Conservation (phyloP, 345 rosid species). For the Aquilaria malaccensis region DNA sequence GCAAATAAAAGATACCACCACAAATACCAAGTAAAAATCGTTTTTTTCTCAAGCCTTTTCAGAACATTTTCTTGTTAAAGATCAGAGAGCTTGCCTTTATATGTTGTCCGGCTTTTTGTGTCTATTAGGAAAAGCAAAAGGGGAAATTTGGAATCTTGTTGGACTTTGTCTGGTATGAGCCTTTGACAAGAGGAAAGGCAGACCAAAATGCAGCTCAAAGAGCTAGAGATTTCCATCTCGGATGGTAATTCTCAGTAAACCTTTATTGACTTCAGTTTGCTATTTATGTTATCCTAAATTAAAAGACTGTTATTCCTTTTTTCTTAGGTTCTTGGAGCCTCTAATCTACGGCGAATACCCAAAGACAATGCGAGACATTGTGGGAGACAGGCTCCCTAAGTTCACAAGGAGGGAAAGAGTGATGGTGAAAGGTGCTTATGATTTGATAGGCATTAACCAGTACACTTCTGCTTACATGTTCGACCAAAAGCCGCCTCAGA, state of each 20-base stretch:
- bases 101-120: no score
- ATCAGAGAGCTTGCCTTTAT: no score
- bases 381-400: constrained; percentile 45
- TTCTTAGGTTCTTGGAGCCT: constrained; percentile 53
- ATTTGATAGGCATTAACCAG: constrained; percentile 48
- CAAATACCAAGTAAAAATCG: constrained; percentile 29
- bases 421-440: constrained; percentile 46
- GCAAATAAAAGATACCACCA: constrained; percentile 48
- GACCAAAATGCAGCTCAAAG: constrained; percentile 62
- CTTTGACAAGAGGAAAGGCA: constrained; percentile 41
- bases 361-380: constrained; percentile 42
- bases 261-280: no score
- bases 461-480: constrained; percentile 43
- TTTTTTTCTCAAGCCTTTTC: no score
- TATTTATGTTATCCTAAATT: no score
- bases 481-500: constrained; percentile 16
- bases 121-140: constrained; percentile 17
- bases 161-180: constrained; percentile 66
- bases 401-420: constrained; percentile 28
- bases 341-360: constrained; percentile 67
- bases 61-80: no score
- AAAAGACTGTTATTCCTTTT: no score
- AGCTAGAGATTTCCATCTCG: constrained; percentile 67
- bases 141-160: constrained; percentile 60
- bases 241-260: constrained; percentile 34